Evolutionary conservation across 2,329 filamentous ascomycete species (phyloP).

Genomic region (Thermoascus crustaceus): DNA sequence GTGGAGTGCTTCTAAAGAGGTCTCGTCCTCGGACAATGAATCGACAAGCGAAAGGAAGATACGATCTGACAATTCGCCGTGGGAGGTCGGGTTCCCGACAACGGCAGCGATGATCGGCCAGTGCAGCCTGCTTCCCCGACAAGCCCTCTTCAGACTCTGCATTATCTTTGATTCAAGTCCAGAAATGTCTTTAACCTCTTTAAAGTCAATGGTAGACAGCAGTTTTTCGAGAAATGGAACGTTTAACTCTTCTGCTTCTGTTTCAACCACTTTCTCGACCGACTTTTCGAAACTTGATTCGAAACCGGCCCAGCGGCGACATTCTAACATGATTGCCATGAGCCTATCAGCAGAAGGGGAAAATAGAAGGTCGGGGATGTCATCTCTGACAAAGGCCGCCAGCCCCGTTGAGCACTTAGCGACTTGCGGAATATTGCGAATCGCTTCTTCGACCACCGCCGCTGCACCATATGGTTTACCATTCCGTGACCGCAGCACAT

Average conservation of each 20-base stretch:
- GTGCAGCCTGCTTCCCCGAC: constrained; percentile 25
- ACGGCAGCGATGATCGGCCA: constrained; percentile 34
- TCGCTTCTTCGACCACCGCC: constrained; percentile 46
- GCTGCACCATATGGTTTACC: constrained; percentile 62
- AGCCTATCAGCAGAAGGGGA: constrained; percentile 63
- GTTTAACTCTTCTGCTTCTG: constrained; percentile 24
- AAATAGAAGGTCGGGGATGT: constrained; percentile 52
- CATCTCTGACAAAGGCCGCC: constrained; percentile 45
- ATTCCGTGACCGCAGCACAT: constrained; percentile 45
- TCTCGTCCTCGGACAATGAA: constrained; percentile 32
- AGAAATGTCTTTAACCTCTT: constrained; percentile 27
- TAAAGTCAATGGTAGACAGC: constrained; percentile 28
- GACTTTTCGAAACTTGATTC: constrained; percentile 31
- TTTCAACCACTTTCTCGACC: constrained; percentile 27
- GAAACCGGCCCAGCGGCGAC: constrained; percentile 39
- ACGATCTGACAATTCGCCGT: constrained; percentile 23
- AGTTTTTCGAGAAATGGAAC: constrained; percentile 30
- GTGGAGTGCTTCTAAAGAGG: constrained; percentile 29
- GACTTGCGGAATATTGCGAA: constrained; percentile 37
- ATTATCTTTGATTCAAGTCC: constrained; percentile 29
- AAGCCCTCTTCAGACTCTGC: constrained; percentile 27
- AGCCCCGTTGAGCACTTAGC: constrained; percentile 37
- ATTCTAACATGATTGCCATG: constrained; percentile 54
- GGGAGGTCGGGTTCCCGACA: constrained; percentile 29
- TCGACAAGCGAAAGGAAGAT: constrained; percentile 34